Base-by-base conservation (phyloP, 2,329 filamentous ascomycete genomes). In the Malbranchea zuffiana region DNA sequence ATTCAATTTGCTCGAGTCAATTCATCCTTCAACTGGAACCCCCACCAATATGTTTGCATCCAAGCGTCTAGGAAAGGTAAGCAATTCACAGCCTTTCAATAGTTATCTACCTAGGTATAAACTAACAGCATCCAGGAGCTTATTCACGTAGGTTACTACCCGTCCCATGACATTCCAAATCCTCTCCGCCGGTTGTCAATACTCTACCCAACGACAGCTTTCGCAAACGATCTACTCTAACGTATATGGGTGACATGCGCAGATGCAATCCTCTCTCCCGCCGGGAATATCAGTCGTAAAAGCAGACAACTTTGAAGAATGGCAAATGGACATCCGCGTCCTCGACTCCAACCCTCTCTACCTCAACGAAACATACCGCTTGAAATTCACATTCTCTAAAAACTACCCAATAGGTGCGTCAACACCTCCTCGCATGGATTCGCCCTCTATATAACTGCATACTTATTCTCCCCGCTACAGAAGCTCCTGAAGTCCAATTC, bases 401-500 rank as follows among this genome's bases (percentile, higher is more conserved):
- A 75, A 74, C 48, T 98, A 98, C 55, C 90, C 90, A 11, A 98
- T 98, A 52, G 86, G 84, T 87, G 72, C 44, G 58, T 53, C 37
- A 46, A 25, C 27, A n/a, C 28, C 31, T 20, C 10, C 13, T n/a
- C 2, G 10, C 15, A 17, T 23, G 13, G 5, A 39, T 6, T 28
- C 25, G 41, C 11, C 13, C 24, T 35, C 24, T 10, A n/a, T 16
- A 26, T 37, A 10, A 15, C 13, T 11, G 31, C 29, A 20, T 18
- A 5, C 12, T 32, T 18, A 19, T 18, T 20, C 8, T 19, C 11
- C 17, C n/a, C 23, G 23, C 7, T 18, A 30, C 50, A 93, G 88
- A 95, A 66, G 82, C 90, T 0, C 90, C 90, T 16, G 90, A 98
- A 68, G 90, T 96, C 47, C 82, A 82, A 39, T 98, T 98, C 55